phyloP scores from a whole-genome alignment of 805 yeast genomes.

The Sugiyamaella marilandica region DNA sequence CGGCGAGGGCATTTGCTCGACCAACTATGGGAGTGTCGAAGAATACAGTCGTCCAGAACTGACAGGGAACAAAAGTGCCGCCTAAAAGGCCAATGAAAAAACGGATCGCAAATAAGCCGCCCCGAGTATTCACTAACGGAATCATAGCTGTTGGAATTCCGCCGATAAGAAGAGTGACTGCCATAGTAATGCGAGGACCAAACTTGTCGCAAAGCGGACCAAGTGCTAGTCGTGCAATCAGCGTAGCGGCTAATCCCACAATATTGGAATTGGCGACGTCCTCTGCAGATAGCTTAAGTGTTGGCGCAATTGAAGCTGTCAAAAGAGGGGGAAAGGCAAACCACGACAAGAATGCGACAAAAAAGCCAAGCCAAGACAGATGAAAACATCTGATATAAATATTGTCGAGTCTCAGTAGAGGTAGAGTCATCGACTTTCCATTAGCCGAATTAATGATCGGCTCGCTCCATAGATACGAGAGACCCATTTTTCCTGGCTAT shows the following conservation, averaged over 20 bases:
- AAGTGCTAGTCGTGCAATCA: background rate
- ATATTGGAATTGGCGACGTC: constrained; percentile 8
- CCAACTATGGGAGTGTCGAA: constrained; percentile 8
- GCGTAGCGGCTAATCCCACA: constrained; percentile 6
- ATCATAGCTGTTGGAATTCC: constrained; percentile 7
- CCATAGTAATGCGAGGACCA: constrained; percentile 7
- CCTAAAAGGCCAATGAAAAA: constrained; percentile 6
- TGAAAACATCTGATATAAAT: constrained; percentile 1
- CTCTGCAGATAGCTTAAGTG: background rate
- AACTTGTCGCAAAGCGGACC: constrained; percentile 7
- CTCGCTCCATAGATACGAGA: constrained; percentile 3
- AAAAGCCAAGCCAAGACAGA: constrained; percentile 5
- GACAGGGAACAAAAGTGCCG: constrained; percentile 10
- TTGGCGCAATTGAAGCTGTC: constrained; percentile 4
- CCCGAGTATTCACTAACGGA: background rate
- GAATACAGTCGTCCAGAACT: constrained; percentile 5
- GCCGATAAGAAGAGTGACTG: constrained; percentile 4
- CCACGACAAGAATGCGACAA: constrained; percentile 8
- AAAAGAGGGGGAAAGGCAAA: constrained; percentile 7
- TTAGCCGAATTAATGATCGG: constrained; percentile 1
- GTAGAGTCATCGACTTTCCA: constrained; percentile 4
- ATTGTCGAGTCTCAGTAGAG: background rate
- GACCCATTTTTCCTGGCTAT: background rate
- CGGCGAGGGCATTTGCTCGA: constrained; percentile 8
- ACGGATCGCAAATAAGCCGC: constrained; percentile 4